Evolutionary conservation across 495 filamentous ascomycete species (phyloP).

Genomic region (Penicillium samsonianum): DNA sequence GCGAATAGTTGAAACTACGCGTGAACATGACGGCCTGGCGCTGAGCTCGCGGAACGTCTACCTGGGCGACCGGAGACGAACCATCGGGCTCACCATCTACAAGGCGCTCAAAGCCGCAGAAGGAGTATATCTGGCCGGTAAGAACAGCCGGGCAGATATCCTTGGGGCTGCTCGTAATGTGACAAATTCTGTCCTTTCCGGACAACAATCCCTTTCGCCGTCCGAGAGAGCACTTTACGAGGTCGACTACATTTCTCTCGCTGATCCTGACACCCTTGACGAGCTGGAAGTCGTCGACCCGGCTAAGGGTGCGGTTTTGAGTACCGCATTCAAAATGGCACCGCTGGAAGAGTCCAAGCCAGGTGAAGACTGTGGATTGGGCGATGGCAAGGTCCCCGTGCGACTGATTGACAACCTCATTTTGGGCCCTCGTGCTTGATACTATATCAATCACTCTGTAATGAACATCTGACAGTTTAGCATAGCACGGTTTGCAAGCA

Average conservation of each 20-base stretch:
- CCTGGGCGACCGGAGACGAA: constrained; percentile 71
- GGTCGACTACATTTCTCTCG: constrained; percentile 87
- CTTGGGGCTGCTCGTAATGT: constrained; percentile 64
- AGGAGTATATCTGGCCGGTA: constrained; percentile 60
- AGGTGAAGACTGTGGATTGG: constrained; percentile 69
- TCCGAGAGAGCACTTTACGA: constrained; percentile 69
- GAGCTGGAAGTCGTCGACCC: constrained; percentile 71
- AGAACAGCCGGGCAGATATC: constrained; percentile 59
- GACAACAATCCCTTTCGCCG: constrained; percentile 64
- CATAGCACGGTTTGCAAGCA: background rate
- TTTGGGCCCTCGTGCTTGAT: constrained; percentile 49
- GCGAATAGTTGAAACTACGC: constrained; percentile 66
- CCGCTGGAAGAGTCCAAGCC: constrained; percentile 67
- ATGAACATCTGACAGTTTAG: background rate
- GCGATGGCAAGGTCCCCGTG: constrained; percentile 70
- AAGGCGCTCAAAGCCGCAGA: constrained; percentile 71
- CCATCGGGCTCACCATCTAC: constrained; percentile 68
- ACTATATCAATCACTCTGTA: background rate
- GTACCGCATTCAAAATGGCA: constrained; percentile 86
- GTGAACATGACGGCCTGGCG: constrained; percentile 87
- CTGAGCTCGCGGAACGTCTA: constrained; percentile 95
- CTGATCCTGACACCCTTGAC: constrained; percentile 76
- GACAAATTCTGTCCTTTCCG: constrained; percentile 47
- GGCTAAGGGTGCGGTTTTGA: constrained; percentile 74
- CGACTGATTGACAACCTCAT: constrained; percentile 95